phyloP scores from a whole-genome alignment of 345 rosid genomes.

The Syzygium aqueum region DNA sequence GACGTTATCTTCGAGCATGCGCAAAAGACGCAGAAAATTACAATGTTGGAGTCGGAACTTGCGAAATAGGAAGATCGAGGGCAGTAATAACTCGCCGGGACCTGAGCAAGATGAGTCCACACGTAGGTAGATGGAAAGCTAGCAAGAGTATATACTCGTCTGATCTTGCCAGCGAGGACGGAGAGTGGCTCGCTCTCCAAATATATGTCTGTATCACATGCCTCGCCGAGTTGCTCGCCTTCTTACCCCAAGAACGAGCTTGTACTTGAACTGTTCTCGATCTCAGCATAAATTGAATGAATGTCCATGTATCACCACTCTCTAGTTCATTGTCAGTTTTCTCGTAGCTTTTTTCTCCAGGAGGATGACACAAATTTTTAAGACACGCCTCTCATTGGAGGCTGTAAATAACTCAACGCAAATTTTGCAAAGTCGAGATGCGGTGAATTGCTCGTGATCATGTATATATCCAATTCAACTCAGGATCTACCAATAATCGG shows the following conservation, averaged over 20 bases:
- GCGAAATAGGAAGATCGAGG: background rate
- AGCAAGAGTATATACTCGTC: background rate
- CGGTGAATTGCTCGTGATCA: background rate
- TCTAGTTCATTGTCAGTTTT: background rate
- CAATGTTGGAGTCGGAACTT: background rate
- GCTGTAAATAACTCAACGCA: background rate
- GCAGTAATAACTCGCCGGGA: background rate
- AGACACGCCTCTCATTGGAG: background rate
- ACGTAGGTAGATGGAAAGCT: background rate
- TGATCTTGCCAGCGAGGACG: background rate
- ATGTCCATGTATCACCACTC: background rate
- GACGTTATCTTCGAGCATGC: background rate
- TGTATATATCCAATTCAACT: background rate
- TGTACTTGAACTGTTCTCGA: background rate
- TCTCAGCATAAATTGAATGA: fast-evolving
- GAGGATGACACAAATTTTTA: background rate
- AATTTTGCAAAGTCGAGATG: background rate
- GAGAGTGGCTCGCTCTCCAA: background rate
- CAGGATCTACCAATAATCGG: background rate
- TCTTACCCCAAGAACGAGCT: background rate
- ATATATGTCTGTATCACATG: too few species aligned
- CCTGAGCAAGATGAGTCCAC: background rate
- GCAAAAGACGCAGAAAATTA: background rate
- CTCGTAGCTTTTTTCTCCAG: background rate
- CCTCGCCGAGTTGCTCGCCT: background rate